Conservation (phyloP, 305 asterid genomes). For the Fraxinus angustifolia region DNA sequence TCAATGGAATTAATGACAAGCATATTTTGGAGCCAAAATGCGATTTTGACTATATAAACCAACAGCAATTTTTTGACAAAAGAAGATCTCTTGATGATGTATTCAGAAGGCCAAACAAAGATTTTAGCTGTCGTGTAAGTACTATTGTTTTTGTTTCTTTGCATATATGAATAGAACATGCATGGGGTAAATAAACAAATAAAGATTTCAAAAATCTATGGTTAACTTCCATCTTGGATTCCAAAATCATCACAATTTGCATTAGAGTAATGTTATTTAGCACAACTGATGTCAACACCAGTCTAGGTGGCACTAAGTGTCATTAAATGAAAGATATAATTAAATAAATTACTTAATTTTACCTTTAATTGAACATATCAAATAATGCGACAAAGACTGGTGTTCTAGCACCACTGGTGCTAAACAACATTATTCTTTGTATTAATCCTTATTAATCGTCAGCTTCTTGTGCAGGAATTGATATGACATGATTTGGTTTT, state of each 20-base stretch:
- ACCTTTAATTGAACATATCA: too few species aligned
- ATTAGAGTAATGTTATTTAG: too few species aligned
- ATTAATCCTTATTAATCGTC: neutral
- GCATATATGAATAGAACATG: neutral
- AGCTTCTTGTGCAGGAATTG: neutral
- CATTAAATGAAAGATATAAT: too few species aligned
- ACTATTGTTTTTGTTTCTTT: neutral
- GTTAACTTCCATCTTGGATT: neutral
- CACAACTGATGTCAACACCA: too few species aligned
- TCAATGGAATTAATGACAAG: neutral
- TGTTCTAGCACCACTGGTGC: too few species aligned
- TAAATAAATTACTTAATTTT: too few species aligned
- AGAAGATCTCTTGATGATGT: slow-evolving; percentile 11
- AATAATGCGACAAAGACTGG: too few species aligned
- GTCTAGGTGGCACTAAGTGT: too few species aligned
- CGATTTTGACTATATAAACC: neutral
- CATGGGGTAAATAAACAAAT: neutral
- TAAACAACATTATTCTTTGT: neutral
- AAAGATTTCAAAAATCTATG: neutral
- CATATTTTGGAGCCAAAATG: slow-evolving; percentile 21
- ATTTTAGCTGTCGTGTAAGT: slow-evolving; percentile 6
- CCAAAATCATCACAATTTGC: neutral
- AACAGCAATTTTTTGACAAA: neutral
- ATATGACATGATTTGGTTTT: neutral
- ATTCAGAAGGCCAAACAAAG: neutral